Evolutionary conservation across 2,329 filamentous ascomycete species (phyloP).

Genomic region (Beauveria scarabaeidicola): DNA sequence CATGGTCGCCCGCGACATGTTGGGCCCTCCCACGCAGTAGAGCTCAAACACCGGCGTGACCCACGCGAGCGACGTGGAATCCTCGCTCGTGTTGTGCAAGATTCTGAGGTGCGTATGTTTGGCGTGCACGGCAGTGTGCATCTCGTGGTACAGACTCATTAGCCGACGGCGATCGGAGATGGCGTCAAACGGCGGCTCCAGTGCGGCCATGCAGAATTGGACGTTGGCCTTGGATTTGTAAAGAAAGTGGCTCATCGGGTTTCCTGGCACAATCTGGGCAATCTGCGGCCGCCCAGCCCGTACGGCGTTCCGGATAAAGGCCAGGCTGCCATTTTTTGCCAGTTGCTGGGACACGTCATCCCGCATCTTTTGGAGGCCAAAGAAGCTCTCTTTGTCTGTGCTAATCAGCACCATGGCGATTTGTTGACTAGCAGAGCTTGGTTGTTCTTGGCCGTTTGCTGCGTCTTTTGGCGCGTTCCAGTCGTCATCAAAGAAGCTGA

Average conservation of each 20-base stretch:
- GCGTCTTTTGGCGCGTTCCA: constrained; percentile 21
- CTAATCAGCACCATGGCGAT: constrained; percentile 92
- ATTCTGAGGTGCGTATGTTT: constrained; percentile 81
- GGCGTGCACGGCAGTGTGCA: constrained; percentile 79
- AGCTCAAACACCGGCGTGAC: constrained; percentile 85
- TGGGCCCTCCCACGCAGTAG: constrained; percentile 85
- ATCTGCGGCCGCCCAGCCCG: constrained; percentile 61
- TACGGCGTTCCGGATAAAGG: constrained; percentile 64
- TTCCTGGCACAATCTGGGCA: constrained; percentile 70
- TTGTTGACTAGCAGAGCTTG: constrained; percentile 54
- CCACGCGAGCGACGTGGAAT: constrained; percentile 79
- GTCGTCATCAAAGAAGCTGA: constrained; percentile 75
- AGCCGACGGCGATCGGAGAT: constrained; percentile 59
- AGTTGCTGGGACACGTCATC: constrained; percentile 59
- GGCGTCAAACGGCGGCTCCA: constrained; percentile 56
- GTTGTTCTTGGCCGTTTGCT: constrained; percentile 46
- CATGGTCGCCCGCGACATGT: constrained; percentile 54
- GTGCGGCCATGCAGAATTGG: constrained; percentile 87
- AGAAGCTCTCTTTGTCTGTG: constrained; percentile 88
- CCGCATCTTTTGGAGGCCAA: constrained; percentile 68
- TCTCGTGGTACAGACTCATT: constrained; percentile 74
- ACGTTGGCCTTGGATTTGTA: constrained; percentile 95
- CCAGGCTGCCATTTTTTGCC: constrained; percentile 64
- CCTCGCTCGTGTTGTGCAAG: constrained; percentile 67
- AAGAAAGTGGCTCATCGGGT: constrained; percentile 79